Evolutionary conservation across 176 grass and related monocot genomes (phyloP), one percentile per base, ranked within the genome.

Genomic region (Stipa capillata): DNA sequence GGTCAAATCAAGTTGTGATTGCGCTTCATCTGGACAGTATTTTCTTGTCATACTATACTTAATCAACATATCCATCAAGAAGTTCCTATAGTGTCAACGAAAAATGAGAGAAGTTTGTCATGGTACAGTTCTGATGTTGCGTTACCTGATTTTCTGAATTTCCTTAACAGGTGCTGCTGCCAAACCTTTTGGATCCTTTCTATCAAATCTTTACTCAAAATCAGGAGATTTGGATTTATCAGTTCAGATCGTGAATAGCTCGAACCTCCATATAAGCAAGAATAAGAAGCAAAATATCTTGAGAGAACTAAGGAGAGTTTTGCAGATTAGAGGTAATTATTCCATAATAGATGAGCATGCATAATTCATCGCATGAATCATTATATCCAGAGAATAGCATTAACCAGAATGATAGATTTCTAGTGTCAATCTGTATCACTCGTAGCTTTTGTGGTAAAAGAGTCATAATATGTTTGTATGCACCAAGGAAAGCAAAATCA

Each of bases 181-280:
- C 27, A 77, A 69, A 81, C 87, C 94, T 35, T 97, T 97, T 90
- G 94, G 94, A 76, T 97, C 94, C 63, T 97, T 92, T 85, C 61
- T 90, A 79, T 94, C 94, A 18, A 81, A 94, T 35, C 91, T 97
- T 78, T 97, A 97, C 56, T 78, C 85, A 21, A 97, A 94, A 81
- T 94, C 89, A 54, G 87, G 94, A 27, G 94, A 98, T 80, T 86
- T 97, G 84, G 94, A 97, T 84, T 61, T 97, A 59, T 97, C 94
- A 29, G 62, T 97, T 66, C 64, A 89, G 58, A 68, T 85, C 47
- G 0, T 44, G 8, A 60, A 37, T 74, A 23, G 4, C 20, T 69
- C 34, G 20, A 65, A 35, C 51, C 33, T 37, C 7, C 66, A 33
- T 50, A 31, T 40, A 42, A 86, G 7, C 76, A 89, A 77, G 80